A percentile compares a stretch with the other conserved stretches of the same genome.
phyloP scores from a whole-genome alignment of 352 stramenopile species.

The Phytophthora pluvialis region DNA sequence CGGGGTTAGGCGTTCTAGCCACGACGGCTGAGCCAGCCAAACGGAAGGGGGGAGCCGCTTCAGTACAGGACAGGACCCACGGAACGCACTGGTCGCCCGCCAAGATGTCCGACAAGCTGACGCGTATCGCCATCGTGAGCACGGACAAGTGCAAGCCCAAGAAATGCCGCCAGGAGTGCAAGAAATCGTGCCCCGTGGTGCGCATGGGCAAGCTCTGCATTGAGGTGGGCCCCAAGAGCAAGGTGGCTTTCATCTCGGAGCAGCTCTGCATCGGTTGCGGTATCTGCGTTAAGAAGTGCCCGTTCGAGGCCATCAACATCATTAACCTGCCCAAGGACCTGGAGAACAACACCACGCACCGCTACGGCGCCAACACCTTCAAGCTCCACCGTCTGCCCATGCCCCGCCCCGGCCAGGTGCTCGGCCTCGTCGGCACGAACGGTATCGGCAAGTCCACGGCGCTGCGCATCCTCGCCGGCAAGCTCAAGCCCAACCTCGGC shows the following conservation, averaged over 20 bases:
- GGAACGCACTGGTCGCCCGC: conserved; percentile 19
- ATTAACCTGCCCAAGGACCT: conserved; percentile 99
- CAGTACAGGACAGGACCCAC: conserved; percentile 34
- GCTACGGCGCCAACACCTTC: conserved; percentile 99
- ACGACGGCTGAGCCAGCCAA: conserved; percentile 35
- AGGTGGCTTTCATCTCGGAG: conserved; percentile 99
- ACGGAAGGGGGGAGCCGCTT: conserved; percentile 21
- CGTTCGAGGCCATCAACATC: conserved; percentile 99
- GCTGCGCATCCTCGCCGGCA: conserved; percentile 99
- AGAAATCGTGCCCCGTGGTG: conserved; percentile 98
- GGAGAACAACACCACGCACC: conserved; percentile 99
- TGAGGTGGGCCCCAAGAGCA: conserved; percentile 96
- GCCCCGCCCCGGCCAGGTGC: conserved; percentile 97
- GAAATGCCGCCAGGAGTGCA: conserved; percentile 99
- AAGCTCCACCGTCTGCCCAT: conserved; percentile 99
- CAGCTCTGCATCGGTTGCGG: conserved; percentile 99
- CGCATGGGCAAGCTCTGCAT: conserved; percentile 99
- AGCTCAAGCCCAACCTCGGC: conserved; percentile 99
- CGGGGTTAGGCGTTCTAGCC: conserved; percentile 13
- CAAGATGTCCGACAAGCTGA: conserved; percentile 92
- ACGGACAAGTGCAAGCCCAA: conserved; percentile 99
- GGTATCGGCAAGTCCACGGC: conserved; percentile 99
- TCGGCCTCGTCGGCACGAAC: conserved; percentile 99
- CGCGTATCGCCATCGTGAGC: conserved; percentile 98
- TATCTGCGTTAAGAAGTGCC: conserved; percentile 99